Conservation (phyloP, 1,139 yeast species). For the Magnusiomyces starmeri region DNA sequence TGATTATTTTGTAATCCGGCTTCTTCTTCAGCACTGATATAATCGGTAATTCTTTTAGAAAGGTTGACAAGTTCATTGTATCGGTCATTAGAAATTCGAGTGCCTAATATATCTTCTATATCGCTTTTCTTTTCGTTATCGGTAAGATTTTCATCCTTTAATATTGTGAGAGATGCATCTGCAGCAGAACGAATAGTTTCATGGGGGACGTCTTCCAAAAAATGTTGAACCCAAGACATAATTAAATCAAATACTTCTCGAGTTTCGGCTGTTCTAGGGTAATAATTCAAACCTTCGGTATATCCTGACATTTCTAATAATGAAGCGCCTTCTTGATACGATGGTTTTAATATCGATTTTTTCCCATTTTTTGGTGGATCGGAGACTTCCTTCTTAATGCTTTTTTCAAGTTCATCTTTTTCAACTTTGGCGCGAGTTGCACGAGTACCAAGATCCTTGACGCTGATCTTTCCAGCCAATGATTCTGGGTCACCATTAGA, state of each 20-base stretch:
- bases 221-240: constrained; percentile 43
- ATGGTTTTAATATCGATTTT: constrained; percentile 15
- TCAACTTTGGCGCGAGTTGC: constrained; percentile 28
- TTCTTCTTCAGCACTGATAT: constrained; percentile 33
- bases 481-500: constrained; percentile 61
- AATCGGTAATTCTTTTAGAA: constrained; percentile 53
- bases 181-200: constrained; percentile 49
- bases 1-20: constrained; percentile 20
- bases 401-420: constrained; percentile 12
- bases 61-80: constrained; percentile 50
- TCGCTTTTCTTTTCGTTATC: constrained; percentile 38
- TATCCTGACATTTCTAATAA: background rate
- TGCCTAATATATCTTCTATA: constrained; percentile 45
- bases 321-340: background rate
- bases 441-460: constrained; percentile 63
- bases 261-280: constrained; percentile 47
- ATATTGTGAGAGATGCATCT: constrained; percentile 55
- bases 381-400: constrained; percentile 7
- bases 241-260: constrained; percentile 40
- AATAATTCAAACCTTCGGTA: constrained; percentile 41
- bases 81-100: constrained; percentile 38
- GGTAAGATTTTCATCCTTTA: constrained; percentile 45
- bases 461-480: constrained; percentile 55
- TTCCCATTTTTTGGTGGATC: constrained; percentile 12
- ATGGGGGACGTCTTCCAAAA: constrained; percentile 53